Base-by-base conservation (phyloP, 768 basidiomycete genomes). In the Dioszegia hungarica region DNA sequence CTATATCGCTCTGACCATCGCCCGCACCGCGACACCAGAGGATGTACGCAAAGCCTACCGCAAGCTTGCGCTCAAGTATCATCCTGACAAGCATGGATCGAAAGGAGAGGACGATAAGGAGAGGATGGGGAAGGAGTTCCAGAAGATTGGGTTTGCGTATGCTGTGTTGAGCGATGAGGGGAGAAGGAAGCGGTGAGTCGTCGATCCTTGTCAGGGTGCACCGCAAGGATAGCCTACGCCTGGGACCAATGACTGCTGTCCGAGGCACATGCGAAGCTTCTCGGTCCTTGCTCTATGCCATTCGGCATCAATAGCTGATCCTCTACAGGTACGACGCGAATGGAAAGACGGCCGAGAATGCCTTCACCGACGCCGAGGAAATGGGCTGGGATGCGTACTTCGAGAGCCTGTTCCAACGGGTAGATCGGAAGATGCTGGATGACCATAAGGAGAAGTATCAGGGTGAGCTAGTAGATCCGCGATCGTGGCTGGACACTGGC, bases 371-470 rank as follows among this genome's bases (percentile, higher is more conserved):
- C 22, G 82, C 82, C 5, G 89, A 84, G 10, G 89, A 87, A 57
- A 88, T 86, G 59, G 89, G 90, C 0, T 99, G 95, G 95, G 90
- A 91, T 68, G 83, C 88, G 5, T 99, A 99, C 77, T 99, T 98
- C 66, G 87, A 87, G 72, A 86, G 86, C 55, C 77, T 95, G 62
- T 95, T 91, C 63, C 88, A 93, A 59, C 82, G 85, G 52, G 88
- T 94, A 24, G 93, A 91, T 54, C 82, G 85, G 60, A 85, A 83
- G 58, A 87, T 85, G 74, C 79, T 99, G 52, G 91, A 97, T 62
- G 89, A 95, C 74, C 84, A 94, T 83, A 94, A 90, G 82, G 85
- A 85, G 64, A 85, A 85, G 67, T 99, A 99, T 76, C 92, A 98
- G 81, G 90, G 95, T 87, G 56, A 53, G 76, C 57, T 34, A 28